phyloP scores from a whole-genome alignment of 2,329 filamentous ascomycete species.

The Fusarium nelsonii region DNA sequence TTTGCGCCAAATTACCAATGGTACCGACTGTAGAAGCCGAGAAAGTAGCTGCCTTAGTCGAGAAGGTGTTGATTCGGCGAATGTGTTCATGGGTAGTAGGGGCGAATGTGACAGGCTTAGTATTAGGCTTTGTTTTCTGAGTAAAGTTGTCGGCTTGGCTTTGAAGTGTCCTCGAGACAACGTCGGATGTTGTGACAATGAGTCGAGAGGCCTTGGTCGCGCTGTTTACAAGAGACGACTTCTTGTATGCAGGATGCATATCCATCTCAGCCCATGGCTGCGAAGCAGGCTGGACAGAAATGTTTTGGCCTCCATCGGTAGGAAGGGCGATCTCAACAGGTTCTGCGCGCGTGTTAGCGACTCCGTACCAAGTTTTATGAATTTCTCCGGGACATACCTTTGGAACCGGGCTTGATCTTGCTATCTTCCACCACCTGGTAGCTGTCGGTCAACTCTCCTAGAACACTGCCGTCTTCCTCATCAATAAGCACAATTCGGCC shows the following conservation, averaged over 20 bases:
- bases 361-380: not conserved
- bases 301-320: conserved; percentile 72
- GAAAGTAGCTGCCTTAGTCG: conserved; percentile 80
- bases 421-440: conserved; percentile 84
- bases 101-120: conserved; percentile 88
- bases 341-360: conserved; percentile 57
- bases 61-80: conserved; percentile 90
- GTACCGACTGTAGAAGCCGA: conserved; percentile 89
- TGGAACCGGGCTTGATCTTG: conserved; percentile 84
- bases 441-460: conserved; percentile 88
- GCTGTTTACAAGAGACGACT: conserved; percentile 86
- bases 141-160: conserved; percentile 84
- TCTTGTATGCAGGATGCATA: conserved; percentile 90
- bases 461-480: conserved; percentile 94
- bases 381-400: conserved; percentile 69
- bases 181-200: conserved; percentile 87
- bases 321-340: conserved; percentile 85
- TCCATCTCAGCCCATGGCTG: conserved; percentile 81
- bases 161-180: conserved; percentile 82
- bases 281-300: conserved; percentile 73
- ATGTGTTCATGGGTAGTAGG: conserved; percentile 86
- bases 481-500: conserved; percentile 93
- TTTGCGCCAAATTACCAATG: conserved; percentile 87
- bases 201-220: conserved; percentile 90
- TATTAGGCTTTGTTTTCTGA: conserved; percentile 79